Percentiles rank a stretch among this genome's conserved stretches.
These are phyloP conservation scores for Ceratobasidium sp. DNA, from an alignment of 1,284 basidiomycete species.

Conservation along the genomic window DNA sequence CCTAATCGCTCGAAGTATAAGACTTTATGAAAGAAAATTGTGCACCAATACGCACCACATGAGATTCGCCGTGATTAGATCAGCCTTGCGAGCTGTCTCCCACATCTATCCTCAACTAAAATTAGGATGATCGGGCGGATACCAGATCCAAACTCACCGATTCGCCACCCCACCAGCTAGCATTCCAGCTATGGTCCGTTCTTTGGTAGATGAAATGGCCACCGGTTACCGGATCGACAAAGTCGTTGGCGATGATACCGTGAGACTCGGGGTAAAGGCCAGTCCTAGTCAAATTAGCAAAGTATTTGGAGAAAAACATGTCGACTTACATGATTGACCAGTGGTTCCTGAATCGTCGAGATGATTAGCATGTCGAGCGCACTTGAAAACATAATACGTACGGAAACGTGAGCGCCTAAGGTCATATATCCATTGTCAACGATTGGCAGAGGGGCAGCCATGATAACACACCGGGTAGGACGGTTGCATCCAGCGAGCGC, in stretches of 20 bases:
- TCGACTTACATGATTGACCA: conserved; percentile 78
- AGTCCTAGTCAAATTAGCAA: conserved; percentile 65
- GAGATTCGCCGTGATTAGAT: conserved; percentile 81
- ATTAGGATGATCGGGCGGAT: background rate
- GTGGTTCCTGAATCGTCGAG: conserved; percentile 69
- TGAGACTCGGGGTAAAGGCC: conserved; percentile 88
- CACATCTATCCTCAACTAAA: conserved; percentile 71
- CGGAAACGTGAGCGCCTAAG: conserved; percentile 88
- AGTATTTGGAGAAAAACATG: too few relatives aligned
- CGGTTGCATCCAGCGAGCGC: conserved; percentile 85
- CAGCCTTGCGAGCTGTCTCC: conserved; percentile 82
- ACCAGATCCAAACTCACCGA: conserved; percentile 65
- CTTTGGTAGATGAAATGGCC: conserved; percentile 77
- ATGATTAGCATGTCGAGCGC: background rate
- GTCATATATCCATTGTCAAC: background rate
- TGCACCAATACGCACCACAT: conserved; percentile 76
- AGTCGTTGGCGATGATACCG: conserved; percentile 92
- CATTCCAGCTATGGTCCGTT: conserved; percentile 68
- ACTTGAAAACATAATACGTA: conserved; percentile 56
- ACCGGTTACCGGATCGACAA: conserved; percentile 77
- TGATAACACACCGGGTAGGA: conserved; percentile 77
- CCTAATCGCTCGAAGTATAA: conserved; percentile 59
- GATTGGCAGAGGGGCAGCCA: background rate
- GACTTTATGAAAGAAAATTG: background rate
- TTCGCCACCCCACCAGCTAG: conserved; percentile 88